Conservation (phyloP, 768 basidiomycete genomes). For the Ramaria rubella region DNA sequence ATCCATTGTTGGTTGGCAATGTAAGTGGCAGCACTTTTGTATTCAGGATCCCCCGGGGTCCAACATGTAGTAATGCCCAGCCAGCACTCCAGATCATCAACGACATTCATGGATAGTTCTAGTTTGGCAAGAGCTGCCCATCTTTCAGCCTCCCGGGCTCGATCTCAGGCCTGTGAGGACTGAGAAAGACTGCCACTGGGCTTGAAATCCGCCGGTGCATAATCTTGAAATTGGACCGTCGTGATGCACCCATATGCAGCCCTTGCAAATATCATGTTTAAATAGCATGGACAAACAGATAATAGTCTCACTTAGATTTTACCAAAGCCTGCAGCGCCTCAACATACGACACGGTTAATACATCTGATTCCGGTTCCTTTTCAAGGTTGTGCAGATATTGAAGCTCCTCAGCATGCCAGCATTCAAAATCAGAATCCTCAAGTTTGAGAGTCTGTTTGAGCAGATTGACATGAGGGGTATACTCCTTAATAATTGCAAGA, state of each 20-base stretch:
- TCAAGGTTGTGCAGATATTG: not conserved
- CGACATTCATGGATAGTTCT: not conserved
- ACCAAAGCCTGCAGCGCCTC: not conserved
- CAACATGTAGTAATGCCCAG: slow-evolving; percentile 15
- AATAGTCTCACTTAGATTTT: not conserved
- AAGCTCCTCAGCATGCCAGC: not conserved
- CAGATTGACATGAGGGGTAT: not conserved
- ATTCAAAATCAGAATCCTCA: not conserved
- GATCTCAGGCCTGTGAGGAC: not conserved
- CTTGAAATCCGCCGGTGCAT: slow-evolving; percentile 13
- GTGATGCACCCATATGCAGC: slow-evolving; percentile 6
- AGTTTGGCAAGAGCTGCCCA: not conserved
- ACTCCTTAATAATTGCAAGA: not conserved
- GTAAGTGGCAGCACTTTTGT: slow-evolving; percentile 9
- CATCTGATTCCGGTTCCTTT: not conserved
- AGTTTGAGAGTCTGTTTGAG: not conserved
- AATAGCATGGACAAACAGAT: not conserved
- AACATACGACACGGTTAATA: not conserved
- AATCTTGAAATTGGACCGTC: slow-evolving; percentile 8
- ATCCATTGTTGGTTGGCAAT: slow-evolving; percentile 13
- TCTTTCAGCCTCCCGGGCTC: not conserved
- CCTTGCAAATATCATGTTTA: not conserved
- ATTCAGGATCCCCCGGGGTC: slow-evolving; percentile 9
- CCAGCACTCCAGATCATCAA: slow-evolving; percentile 11
- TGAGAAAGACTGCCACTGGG: not conserved